These are phyloP conservation scores for Omphalea diandra DNA, from an alignment of 441 rosid species.

Conservation along the genomic window DNA sequence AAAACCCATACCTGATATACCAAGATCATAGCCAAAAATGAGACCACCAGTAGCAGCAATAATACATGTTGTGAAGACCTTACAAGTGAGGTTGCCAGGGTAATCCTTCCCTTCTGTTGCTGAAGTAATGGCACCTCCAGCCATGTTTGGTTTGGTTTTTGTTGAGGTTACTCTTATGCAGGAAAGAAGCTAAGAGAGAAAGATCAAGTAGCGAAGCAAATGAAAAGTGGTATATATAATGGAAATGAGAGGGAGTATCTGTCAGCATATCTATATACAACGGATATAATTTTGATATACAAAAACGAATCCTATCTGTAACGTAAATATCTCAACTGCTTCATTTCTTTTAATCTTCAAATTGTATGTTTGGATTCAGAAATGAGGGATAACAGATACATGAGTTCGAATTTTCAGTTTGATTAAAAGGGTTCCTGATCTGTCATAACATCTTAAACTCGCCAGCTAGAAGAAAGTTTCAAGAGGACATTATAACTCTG, in stretches of 20 bases:
- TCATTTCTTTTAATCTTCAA: too few relatives aligned
- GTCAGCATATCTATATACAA: not conserved
- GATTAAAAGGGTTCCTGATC: too few relatives aligned
- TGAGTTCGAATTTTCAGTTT: too few relatives aligned
- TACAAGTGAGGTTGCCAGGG: slow-evolving; percentile 34
- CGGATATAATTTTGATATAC: too few relatives aligned
- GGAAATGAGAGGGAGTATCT: too few relatives aligned
- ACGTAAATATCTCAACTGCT: not conserved
- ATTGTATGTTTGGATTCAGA: too few relatives aligned
- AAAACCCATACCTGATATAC: slow-evolving; percentile 36
- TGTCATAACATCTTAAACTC: too few relatives aligned
- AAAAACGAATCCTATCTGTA: too few relatives aligned
- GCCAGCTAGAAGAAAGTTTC: too few relatives aligned
- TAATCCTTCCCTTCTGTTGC: slow-evolving; percentile 26
- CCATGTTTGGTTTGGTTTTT: slow-evolving; percentile 21
- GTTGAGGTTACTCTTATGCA: not conserved
- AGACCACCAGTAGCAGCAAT: slow-evolving; percentile 43
- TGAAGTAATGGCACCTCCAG: slow-evolving; percentile 29
- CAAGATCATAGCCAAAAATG: slow-evolving; percentile 43
- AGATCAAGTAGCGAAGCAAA: not conserved
- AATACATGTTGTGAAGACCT: slow-evolving; percentile 33
- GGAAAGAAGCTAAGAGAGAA: not conserved
- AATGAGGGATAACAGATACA: too few relatives aligned
- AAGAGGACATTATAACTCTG: too few relatives aligned
- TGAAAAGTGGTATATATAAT: not conserved